Evolutionary conservation across 73 alveolate genomes (phyloP), one percentile per base, ranked within the genome.

Genomic region (Blepharisma stoltei): DNA sequence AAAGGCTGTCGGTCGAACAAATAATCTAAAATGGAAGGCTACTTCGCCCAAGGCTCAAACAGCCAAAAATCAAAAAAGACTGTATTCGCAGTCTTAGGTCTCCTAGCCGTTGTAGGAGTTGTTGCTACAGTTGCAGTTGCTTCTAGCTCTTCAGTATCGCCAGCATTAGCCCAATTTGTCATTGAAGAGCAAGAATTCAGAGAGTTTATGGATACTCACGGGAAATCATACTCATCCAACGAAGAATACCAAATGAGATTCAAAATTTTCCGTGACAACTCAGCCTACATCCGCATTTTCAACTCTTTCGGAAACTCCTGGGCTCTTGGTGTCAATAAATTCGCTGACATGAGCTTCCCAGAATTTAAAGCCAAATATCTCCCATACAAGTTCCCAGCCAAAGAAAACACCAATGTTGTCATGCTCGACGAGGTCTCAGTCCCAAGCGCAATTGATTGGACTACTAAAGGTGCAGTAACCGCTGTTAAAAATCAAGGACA

Each of bases 401-500:
- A 32, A 32, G 41, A 32, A 1, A 32, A 3, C 41, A 32, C 41
- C 0, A 69, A 69, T 5, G 70, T 37, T 14, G 32, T n/a, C 27
- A 8, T 70, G 11, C 25, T 43, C 6, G 55, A 37, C 2, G 45
- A n/a, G 0, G 79, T 43, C 20, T 14, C 76, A 0, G 6, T 78
- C 60, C 91, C 92, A 6, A 54, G 43, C 14, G 32, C 83, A 14
- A 69, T 82, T 21, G 97, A 93, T 78, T 91, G 96, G 97, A 87
- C 91, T 65, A 76, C 77, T 14, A 38, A 73, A 60, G 92, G 92
- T 0, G 86, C 67, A 4, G 93, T 93, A 14, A 54, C 83, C 21
- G 84, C 84, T 5, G 97, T 92, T 7, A 80, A 84, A 65, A 88
- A 93, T 73, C 89, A 93, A 81, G 96, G 97, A 20, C 43, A 70